Percentiles rank a stretch among this genome's conserved stretches.
These are phyloP conservation scores for Botryobasidium botryosum DNA, from an alignment of 768 basidiomycete species.

Conservation along the genomic window DNA sequence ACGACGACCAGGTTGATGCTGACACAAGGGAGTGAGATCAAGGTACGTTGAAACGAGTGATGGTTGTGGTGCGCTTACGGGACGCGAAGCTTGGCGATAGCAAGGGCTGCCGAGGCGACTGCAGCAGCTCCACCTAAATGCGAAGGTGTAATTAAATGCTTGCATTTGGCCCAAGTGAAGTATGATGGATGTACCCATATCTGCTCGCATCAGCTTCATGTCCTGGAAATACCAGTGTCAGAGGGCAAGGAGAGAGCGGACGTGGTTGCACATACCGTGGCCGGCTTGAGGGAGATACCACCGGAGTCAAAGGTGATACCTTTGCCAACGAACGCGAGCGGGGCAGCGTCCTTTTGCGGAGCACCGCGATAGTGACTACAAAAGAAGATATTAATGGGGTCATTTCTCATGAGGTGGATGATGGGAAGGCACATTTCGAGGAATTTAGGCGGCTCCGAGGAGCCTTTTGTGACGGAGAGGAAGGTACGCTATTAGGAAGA, in stretches of 20 bases:
- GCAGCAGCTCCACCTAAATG: slow-evolving; percentile 56
- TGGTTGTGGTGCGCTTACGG: slow-evolving; percentile 56
- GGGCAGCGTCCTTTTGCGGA: slow-evolving; percentile 33
- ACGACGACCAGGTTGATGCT: slow-evolving; percentile 61
- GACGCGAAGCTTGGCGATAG: slow-evolving; percentile 65
- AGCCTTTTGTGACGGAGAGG: slow-evolving; percentile 73
- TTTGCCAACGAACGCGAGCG: slow-evolving; percentile 68
- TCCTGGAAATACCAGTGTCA: slow-evolving; percentile 24
- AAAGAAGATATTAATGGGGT: background rate
- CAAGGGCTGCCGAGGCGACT: slow-evolving; percentile 52
- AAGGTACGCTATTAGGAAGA: slow-evolving; percentile 41
- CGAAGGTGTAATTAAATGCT: background rate
- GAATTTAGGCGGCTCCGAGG: slow-evolving; percentile 70
- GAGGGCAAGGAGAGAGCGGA: background rate
- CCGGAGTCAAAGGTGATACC: slow-evolving; percentile 80
- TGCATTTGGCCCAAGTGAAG: background rate
- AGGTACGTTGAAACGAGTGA: background rate
- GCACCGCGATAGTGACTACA: slow-evolving; percentile 70
- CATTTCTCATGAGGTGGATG: background rate
- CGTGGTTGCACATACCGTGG: slow-evolving; percentile 28
- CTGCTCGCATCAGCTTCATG: slow-evolving; percentile 76
- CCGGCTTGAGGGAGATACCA: slow-evolving; percentile 75
- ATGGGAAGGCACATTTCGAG: slow-evolving; percentile 46
- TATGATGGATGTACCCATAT: slow-evolving; percentile 49
- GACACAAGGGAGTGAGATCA: slow-evolving; percentile 3